A percentile compares a stretch with the other conserved stretches of the same genome.
These are phyloP conservation scores for Strobilomyces confusus DNA, from an alignment of 768 basidiomycete species.

Conservation along the genomic window DNA sequence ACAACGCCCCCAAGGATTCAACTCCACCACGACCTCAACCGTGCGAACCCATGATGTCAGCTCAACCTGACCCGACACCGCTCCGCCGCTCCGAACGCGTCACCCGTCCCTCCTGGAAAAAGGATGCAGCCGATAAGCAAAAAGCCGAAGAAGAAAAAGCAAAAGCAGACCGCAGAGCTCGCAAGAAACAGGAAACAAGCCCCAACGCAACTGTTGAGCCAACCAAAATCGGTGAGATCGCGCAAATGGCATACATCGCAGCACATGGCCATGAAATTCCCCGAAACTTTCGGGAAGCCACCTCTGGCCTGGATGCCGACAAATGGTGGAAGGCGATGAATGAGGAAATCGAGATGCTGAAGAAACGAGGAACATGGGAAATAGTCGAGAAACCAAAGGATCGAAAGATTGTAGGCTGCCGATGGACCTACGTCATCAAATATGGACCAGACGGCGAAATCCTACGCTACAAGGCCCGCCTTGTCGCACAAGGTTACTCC, in stretches of 20 bases:
- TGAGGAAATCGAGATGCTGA: conserved; percentile 2
- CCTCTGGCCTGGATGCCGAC: not conserved
- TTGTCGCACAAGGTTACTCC: not conserved
- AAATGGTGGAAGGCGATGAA: conserved; percentile 2
- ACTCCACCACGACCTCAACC: not conserved
- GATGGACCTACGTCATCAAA: not conserved
- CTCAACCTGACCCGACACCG: not conserved
- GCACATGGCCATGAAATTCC: not conserved
- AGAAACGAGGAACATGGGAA: conserved; percentile 6
- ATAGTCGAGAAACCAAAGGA: conserved; percentile 1
- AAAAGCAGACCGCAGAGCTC: not conserved
- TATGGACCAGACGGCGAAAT: not conserved
- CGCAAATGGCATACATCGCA: not conserved
- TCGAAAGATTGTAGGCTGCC: not conserved
- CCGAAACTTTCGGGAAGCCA: not conserved
- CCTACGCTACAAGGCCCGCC: not conserved
- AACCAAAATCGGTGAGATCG: not conserved
- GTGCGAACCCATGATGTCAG: not conserved
- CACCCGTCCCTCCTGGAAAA: not conserved
- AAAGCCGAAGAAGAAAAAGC: not conserved
- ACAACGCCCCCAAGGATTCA: not conserved
- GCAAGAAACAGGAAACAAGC: too few relatives aligned
- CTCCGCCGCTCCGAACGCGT: not conserved
- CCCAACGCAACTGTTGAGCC: not conserved
- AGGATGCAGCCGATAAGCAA: not conserved